phyloP scores from a whole-genome alignment of 2,329 filamentous ascomycete species.

The Clarireedia paspali region DNA sequence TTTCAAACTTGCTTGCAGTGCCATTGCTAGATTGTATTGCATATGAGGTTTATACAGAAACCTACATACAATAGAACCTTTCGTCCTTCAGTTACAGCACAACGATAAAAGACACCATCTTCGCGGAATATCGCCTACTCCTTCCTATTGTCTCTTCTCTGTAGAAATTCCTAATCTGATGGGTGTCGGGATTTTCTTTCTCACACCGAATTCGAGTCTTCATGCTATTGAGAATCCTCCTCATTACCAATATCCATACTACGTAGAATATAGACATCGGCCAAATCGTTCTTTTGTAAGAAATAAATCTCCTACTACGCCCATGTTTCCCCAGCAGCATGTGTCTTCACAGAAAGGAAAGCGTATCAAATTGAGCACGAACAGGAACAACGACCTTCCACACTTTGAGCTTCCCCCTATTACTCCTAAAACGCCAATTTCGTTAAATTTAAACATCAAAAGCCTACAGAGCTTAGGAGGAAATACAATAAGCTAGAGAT shows the following conservation, averaged over 20 bases:
- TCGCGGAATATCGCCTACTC: too few species aligned
- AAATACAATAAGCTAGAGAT: not conserved
- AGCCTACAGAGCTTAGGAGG: not conserved
- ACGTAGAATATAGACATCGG: not conserved
- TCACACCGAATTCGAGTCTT: not conserved
- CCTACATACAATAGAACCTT: too few species aligned
- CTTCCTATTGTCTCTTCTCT: too few species aligned
- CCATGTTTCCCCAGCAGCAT: not conserved
- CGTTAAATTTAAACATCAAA: not conserved
- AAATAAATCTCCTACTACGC: not conserved
- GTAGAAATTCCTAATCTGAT: too few species aligned
- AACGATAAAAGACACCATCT: too few species aligned
- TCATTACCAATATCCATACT: constrained; percentile 3
- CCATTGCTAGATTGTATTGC: too few species aligned
- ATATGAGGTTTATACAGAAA: too few species aligned
- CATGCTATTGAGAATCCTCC: not conserved
- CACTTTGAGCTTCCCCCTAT: constrained; percentile 1
- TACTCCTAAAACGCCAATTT: not conserved
- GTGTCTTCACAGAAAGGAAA: not conserved
- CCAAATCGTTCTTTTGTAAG: not conserved
- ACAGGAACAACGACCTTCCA: not conserved
- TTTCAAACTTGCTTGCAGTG: too few species aligned
- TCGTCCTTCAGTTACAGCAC: too few species aligned
- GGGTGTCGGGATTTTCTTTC: too few species aligned
- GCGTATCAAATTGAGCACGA: not conserved